These are phyloP conservation scores for Amylocarpus encephaloides DNA, from an alignment of 2,329 filamentous ascomycete genomes.

Conservation along the genomic window DNA sequence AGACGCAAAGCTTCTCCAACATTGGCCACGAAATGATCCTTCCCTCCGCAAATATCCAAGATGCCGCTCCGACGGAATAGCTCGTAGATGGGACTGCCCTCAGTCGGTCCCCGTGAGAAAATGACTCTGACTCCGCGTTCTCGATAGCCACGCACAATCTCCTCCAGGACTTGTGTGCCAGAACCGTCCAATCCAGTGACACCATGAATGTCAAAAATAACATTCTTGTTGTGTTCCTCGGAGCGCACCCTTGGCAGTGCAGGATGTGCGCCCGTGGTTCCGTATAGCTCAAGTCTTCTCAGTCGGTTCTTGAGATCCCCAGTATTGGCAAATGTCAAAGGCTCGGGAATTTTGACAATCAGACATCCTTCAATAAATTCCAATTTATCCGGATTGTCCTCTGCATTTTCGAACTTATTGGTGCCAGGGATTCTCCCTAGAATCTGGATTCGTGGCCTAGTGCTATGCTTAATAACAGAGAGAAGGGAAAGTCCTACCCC, in stretches of 20 bases:
- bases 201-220: slow-evolving; percentile 98
- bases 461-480: slow-evolving; percentile 83
- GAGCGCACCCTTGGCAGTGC: slow-evolving; percentile 73
- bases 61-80: slow-evolving; percentile 78
- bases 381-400: slow-evolving; percentile 61
- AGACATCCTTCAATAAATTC: slow-evolving; percentile 89
- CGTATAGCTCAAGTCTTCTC: slow-evolving; percentile 79
- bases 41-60: slow-evolving; percentile 72
- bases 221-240: slow-evolving; percentile 78
- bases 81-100: slow-evolving; percentile 42
- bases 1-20: slow-evolving; percentile 79
- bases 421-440: slow-evolving; percentile 82
- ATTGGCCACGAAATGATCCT: slow-evolving; percentile 69
- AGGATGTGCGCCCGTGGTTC: slow-evolving; percentile 78
- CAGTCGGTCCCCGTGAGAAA: slow-evolving; percentile 53
- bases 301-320: slow-evolving; percentile 83
- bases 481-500: slow-evolving; percentile 88
- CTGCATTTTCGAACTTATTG: slow-evolving; percentile 79
- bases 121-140: slow-evolving; percentile 70
- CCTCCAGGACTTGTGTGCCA: slow-evolving; percentile 81
- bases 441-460: slow-evolving; percentile 91
- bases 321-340: slow-evolving; percentile 93
- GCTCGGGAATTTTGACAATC: slow-evolving; percentile 96
- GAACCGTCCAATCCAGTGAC: slow-evolving; percentile 92
- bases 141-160: slow-evolving; percentile 81